Percentiles rank a stretch among this genome's conserved stretches.
Evolutionary conservation across 1,284 basidiomycete genomes (phyloP).

Genomic region (Fomitiporia mediterranea): DNA sequence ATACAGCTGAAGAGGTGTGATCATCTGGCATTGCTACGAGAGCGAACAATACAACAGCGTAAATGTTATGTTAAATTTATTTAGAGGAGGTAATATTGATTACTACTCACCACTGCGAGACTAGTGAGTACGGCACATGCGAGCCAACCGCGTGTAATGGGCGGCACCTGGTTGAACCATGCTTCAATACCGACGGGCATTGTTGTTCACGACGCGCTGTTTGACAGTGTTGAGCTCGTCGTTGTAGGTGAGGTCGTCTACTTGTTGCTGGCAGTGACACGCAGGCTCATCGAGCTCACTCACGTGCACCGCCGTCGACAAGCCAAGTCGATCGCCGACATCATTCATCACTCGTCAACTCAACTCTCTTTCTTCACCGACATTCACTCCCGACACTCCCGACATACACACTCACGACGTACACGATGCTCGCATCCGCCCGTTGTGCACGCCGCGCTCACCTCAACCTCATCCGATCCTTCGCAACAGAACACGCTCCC

Average conservation of each 20-base stretch:
- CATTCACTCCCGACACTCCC: neutral
- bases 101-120: conserved; percentile 70
- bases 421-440: conserved; percentile 10
- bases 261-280: too few relatives aligned
- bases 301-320: neutral
- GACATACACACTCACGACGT: neutral
- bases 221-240: neutral
- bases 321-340: neutral
- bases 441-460: conserved; percentile 13
- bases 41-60: too few relatives aligned
- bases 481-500: conserved; percentile 17
- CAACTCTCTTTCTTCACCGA: neutral
- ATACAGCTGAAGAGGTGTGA: conserved; percentile 88
- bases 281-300: neutral
- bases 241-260: too few relatives aligned
- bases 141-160: conserved; percentile 83
- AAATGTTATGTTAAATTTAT: neutral
- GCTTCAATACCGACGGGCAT: conserved; percentile 80
- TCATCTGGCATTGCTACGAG: conserved; percentile 83
- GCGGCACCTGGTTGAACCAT: conserved; percentile 85
- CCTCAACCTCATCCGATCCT: conserved; percentile 12
- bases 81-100: neutral
- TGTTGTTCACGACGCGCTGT: neutral
- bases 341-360: neutral
- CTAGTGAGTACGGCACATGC: conserved; percentile 73